phyloP scores from a whole-genome alignment of 805 yeast species.

The Schwanniomyces polymorphus region DNA sequence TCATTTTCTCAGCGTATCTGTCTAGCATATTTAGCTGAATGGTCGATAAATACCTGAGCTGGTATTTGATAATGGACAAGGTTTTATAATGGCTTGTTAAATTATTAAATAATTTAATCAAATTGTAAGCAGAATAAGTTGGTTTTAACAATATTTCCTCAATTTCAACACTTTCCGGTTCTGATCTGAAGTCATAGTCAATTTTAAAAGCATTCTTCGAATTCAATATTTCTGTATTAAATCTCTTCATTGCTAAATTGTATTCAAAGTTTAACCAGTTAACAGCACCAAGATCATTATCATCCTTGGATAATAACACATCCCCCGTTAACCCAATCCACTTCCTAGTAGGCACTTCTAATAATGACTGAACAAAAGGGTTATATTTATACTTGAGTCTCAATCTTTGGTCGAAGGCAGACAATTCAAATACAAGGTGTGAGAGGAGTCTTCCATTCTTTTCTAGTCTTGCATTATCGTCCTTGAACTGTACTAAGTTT shows the following conservation, averaged over 20 bases:
- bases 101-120: conserved; percentile 57
- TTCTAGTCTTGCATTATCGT: conserved; percentile 20
- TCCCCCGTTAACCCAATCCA: conserved; percentile 54
- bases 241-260: conserved; percentile 50
- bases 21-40: conserved; percentile 61
- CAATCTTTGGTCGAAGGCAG: conserved; percentile 56
- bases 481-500: conserved; percentile 15
- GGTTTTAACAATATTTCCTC: conserved; percentile 36
- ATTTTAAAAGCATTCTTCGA: conserved; percentile 52
- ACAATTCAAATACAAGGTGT: conserved; percentile 58
- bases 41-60: conserved; percentile 54
- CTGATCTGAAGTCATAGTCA: conserved; percentile 50
- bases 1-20: conserved; percentile 45
- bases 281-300: conserved; percentile 28
- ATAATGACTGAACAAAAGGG: conserved; percentile 31
- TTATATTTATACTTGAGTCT: conserved; percentile 45
- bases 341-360: conserved; percentile 21
- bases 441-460: conserved; percentile 50
- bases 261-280: conserved; percentile 58
- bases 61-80: conserved; percentile 49
- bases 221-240: conserved; percentile 47
- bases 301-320: conserved; percentile 30
- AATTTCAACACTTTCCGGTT: conserved; percentile 12
- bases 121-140: conserved; percentile 59
- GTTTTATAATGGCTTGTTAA: conserved; percentile 56